Conservation (phyloP, 1,284 basidiomycete genomes). For the Ustilago bromivora region DNA sequence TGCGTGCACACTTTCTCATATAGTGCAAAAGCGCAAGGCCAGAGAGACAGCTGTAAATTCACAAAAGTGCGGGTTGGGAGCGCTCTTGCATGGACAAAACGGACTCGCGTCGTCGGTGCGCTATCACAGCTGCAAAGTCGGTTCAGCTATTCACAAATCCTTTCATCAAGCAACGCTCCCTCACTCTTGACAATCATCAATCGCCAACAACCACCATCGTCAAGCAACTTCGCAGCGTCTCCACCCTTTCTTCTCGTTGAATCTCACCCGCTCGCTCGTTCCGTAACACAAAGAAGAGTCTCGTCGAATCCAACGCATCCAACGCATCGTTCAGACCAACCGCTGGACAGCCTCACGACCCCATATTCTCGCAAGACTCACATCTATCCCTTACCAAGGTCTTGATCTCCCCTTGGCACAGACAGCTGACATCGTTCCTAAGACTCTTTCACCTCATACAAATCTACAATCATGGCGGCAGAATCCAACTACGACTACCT, state of each 20-base stretch:
- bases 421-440: neutral
- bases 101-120: neutral
- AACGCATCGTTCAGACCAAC: neutral
- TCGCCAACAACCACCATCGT: neutral
- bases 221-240: neutral
- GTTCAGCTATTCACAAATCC: neutral
- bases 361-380: neutral
- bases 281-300: neutral
- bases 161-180: neutral
- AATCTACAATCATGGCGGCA: constrained; percentile 52
- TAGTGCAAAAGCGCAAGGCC: too few species aligned
- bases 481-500: constrained; percentile 68
- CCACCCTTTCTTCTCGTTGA: neutral
- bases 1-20: neutral
- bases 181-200: neutral
- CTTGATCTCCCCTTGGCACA: neutral
- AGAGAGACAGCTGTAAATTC: neutral
- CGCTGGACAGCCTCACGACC: neutral
- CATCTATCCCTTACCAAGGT: neutral
- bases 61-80: neutral
- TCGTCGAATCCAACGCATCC: neutral
- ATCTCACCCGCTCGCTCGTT: too few species aligned
- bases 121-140: constrained; percentile 3
- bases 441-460: neutral
- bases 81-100: neutral